These are phyloP conservation scores for Triticum monococcum DNA, from an alignment of 176 grass and related monocot species.

Conservation along the genomic window DNA sequence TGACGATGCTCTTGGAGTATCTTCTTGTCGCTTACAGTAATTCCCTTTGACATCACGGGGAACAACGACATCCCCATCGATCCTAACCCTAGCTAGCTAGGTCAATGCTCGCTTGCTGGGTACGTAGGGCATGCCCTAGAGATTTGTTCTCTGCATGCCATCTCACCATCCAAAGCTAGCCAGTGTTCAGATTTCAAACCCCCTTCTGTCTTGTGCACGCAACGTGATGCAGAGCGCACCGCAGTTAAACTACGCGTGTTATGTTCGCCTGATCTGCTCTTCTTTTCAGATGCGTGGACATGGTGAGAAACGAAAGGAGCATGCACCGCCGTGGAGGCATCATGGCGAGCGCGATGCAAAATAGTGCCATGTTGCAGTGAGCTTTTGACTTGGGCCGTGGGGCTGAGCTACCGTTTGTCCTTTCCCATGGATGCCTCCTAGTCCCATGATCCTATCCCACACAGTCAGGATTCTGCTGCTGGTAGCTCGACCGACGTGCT, in stretches of 20 bases:
- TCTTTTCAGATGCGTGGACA: no score
- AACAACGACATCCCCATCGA: neutral
- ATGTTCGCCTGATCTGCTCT: no score
- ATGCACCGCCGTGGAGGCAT: neutral
- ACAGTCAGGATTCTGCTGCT: conserved; percentile 34
- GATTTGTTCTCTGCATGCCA: neutral
- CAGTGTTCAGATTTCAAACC: neutral
- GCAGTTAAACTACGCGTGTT: no score
- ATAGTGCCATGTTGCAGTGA: neutral
- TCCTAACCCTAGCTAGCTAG: neutral
- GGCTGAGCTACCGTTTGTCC: neutral
- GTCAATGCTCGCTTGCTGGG: neutral
- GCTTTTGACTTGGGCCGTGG: conserved; percentile 38
- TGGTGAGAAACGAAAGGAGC: conserved; percentile 19
- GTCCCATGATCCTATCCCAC: neutral
- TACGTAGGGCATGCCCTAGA: neutral
- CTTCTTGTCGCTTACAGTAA: neutral
- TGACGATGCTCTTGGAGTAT: neutral
- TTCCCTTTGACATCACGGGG: neutral
- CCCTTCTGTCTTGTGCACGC: no score
- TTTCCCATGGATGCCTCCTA: neutral
- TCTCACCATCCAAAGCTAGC: neutral
- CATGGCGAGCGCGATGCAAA: conserved; percentile 12
- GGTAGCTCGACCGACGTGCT: neutral
- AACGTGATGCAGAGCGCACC: no score